Percentiles rank a stretch among this genome's conserved stretches.
Conservation (phyloP, 139 green algal genomes). For the Picochlorum sp. region DNA sequence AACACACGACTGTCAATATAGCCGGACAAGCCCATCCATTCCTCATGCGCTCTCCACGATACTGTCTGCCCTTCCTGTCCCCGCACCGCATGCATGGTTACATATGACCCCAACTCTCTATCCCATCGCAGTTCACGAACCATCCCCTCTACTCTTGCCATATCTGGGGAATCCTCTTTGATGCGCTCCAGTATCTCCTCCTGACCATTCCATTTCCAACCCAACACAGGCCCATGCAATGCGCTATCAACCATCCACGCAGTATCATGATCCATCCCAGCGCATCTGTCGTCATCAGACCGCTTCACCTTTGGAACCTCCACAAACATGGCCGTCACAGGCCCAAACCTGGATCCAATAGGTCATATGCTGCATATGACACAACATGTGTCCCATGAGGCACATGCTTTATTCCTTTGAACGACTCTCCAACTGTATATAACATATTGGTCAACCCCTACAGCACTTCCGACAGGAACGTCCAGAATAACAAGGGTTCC, state of each 20-base stretch:
- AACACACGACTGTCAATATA: slow-evolving; percentile 40
- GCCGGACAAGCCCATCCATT: slow-evolving; percentile 47
- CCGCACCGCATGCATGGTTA: neutral
- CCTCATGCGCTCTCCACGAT: slow-evolving; percentile 11
- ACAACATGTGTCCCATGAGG: slow-evolving; percentile 77
- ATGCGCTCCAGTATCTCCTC: slow-evolving; percentile 51
- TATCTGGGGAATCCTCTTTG: slow-evolving; percentile 49
- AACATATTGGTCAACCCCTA: slow-evolving; percentile 82
- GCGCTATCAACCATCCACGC: neutral
- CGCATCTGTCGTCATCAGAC: neutral
- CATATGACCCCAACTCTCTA: neutral
- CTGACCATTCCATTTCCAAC: slow-evolving; percentile 44
- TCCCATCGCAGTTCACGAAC: neutral
- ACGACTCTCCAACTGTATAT: slow-evolving; percentile 47
- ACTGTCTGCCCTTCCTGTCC: neutral
- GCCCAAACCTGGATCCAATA: slow-evolving; percentile 29
- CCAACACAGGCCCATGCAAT: slow-evolving; percentile 31
- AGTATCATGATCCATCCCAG: neutral
- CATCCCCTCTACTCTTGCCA: neutral
- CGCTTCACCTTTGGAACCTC: slow-evolving; percentile 37
- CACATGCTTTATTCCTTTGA: slow-evolving; percentile 87
- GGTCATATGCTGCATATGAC: slow-evolving; percentile 42
- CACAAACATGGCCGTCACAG: slow-evolving; percentile 23
- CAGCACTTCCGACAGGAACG: slow-evolving; percentile 48
- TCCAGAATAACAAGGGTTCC: slow-evolving; percentile 65